Evolutionary conservation across 2,329 filamentous ascomycete genomes (phyloP).

Genomic region (Colletotrichum cuscutae): DNA sequence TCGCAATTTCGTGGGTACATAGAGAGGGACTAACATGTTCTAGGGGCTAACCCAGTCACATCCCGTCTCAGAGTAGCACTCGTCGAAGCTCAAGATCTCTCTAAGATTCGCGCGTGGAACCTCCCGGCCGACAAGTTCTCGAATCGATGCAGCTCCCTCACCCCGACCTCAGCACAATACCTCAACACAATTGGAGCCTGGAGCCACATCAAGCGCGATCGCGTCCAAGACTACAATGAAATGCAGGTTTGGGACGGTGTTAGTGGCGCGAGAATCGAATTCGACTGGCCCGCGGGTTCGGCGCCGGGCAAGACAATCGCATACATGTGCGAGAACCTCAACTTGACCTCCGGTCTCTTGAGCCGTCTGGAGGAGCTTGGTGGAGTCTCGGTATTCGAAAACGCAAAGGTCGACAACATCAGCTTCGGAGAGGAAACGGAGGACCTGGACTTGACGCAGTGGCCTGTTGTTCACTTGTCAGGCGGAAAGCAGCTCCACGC

Average conservation of each 20-base stretch:
- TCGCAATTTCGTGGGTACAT: not conserved
- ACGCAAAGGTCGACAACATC: conserved; percentile 83
- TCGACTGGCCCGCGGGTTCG: conserved; percentile 74
- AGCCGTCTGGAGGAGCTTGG: conserved; percentile 76
- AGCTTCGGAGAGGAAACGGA: conserved; percentile 75
- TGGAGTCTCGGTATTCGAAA: conserved; percentile 77
- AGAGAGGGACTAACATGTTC: conserved; percentile 22
- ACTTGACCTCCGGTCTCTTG: conserved; percentile 83
- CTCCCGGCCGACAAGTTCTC: conserved; percentile 79
- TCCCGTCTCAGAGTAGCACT: conserved; percentile 85
- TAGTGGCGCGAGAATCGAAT: conserved; percentile 86
- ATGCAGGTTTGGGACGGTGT: conserved; percentile 99
- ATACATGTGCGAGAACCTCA: conserved; percentile 96
- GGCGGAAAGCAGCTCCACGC: conserved; percentile 77
- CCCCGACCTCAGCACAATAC: conserved; percentile 86
- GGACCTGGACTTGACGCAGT: conserved; percentile 81
- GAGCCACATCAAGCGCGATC: conserved; percentile 76
- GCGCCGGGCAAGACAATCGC: conserved; percentile 75
- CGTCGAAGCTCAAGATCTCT: conserved; percentile 88
- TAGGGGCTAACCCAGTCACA: conserved; percentile 81
- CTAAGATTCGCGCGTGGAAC: conserved; percentile 73
- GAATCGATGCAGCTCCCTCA: conserved; percentile 95
- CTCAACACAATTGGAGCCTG: conserved; percentile 87
- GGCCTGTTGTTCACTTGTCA: conserved; percentile 84
- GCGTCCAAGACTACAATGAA: conserved; percentile 89